Percentiles rank a stretch among this genome's conserved stretches.
phyloP scores from a whole-genome alignment of 495 filamentous ascomycete species.

The Podospora pseudocomata region DNA sequence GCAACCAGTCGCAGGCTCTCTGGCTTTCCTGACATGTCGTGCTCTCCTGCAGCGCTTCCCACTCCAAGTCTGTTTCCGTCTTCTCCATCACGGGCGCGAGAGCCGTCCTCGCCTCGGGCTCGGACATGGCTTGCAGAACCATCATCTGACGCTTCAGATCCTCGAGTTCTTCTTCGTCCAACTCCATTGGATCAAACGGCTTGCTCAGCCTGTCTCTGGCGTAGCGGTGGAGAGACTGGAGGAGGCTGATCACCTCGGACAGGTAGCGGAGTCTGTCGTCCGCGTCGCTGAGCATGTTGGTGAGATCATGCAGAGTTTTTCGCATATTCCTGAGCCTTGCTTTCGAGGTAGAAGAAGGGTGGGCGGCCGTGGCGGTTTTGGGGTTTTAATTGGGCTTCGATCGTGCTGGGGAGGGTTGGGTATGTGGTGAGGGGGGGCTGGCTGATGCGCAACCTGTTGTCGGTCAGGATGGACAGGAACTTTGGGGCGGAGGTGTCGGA shows the following conservation, averaged over 20 bases:
- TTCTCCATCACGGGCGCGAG: background rate
- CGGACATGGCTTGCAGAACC: background rate
- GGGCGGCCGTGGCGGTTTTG: too few species aligned
- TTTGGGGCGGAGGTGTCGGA: too few species aligned
- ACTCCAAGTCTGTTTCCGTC: background rate
- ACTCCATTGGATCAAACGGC: background rate
- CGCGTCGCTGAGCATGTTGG: too few species aligned
- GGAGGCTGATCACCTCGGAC: background rate
- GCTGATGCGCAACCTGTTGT: too few species aligned
- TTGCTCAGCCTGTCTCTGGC: background rate
- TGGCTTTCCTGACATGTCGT: too few species aligned
- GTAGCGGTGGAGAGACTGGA: background rate
- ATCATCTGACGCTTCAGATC: background rate
- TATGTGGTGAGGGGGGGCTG: too few species aligned
- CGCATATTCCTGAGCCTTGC: too few species aligned
- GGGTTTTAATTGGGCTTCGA: too few species aligned
- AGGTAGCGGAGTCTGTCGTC: background rate
- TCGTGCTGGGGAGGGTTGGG: too few species aligned
- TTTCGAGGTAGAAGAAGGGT: too few species aligned
- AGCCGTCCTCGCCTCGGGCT: background rate
- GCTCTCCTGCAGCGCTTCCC: background rate
- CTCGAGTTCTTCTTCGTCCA: background rate
- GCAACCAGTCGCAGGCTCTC: background rate
- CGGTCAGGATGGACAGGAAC: too few species aligned
- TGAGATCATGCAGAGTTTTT: too few species aligned